Evolutionary conservation across 192 early-diverging fungal species (phyloP).

Genomic region (Dissophora ornata): DNA sequence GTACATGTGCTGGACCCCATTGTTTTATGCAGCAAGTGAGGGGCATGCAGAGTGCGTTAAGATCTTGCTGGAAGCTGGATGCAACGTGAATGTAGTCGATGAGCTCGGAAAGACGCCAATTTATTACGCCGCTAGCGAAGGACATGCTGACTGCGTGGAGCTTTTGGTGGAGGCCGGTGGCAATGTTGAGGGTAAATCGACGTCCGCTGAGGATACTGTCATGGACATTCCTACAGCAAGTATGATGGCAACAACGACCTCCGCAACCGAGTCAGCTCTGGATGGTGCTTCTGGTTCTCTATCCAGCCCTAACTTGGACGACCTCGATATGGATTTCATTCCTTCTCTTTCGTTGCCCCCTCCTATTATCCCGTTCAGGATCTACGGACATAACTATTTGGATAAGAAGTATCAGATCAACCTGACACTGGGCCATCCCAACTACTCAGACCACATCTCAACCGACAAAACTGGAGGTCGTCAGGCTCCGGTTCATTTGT

Average conservation of each 20-base stretch:
- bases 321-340: constrained; percentile 88
- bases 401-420: constrained; percentile 91
- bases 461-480: constrained; percentile 20
- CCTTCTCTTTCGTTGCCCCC: constrained; percentile 95
- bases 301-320: constrained; percentile 52
- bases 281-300: constrained; percentile 16
- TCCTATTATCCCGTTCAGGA: constrained; percentile 97
- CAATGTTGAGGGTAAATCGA: constrained; percentile 34
- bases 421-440: constrained; percentile 69
- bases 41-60: constrained; percentile 86
- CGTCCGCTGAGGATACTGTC: constrained; percentile 20
- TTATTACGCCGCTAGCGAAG: constrained; percentile 95
- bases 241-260: constrained; percentile 21
- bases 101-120: constrained; percentile 85
- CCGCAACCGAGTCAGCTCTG: constrained; percentile 18
- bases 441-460: constrained; percentile 42
- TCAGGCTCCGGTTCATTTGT: constrained; percentile 67
- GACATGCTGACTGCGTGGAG: constrained; percentile 84
- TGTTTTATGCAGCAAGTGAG: constrained; percentile 96
- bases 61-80: constrained; percentile 82
- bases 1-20: constrained; percentile 95
- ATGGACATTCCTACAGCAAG: constrained; percentile 37
- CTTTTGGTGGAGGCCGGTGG: constrained; percentile 77
- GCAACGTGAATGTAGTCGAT: constrained; percentile 79
- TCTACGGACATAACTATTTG: constrained; percentile 98